Evolutionary conservation across 2,329 filamentous ascomycete genomes (phyloP).

Genomic region (Coleophoma cylindrospora): DNA sequence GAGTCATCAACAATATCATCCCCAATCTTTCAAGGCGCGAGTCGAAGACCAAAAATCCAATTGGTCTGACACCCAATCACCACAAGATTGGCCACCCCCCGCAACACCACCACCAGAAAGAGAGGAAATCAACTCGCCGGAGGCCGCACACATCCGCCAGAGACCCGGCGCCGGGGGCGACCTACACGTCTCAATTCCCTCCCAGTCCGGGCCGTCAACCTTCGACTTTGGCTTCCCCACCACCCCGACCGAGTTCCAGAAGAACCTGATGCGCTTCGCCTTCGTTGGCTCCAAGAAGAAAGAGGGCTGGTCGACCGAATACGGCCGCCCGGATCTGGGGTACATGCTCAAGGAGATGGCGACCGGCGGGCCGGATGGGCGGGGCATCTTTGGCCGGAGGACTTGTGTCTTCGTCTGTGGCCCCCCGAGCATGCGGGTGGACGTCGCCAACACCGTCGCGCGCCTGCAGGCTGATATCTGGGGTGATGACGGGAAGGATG

Average conservation of each 20-base stretch:
- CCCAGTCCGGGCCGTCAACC: conserved; percentile 26
- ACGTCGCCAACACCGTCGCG: conserved; percentile 83
- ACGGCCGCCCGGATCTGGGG: conserved; percentile 81
- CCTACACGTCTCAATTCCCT: conserved; percentile 18
- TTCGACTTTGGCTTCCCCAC: conserved; percentile 79
- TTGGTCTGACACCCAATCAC: not conserved
- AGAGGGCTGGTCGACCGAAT: conserved; percentile 87
- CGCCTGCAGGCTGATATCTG: conserved; percentile 78
- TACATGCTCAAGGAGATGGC: conserved; percentile 83
- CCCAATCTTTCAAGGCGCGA: no score
- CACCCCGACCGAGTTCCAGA: conserved; percentile 83
- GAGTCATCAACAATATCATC: conserved; percentile 2
- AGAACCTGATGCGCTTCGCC: conserved; percentile 84
- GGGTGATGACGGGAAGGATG: conserved; percentile 72
- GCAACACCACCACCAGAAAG: conserved; percentile 7
- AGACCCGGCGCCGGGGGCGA: conserved; percentile 12
- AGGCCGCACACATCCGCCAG: conserved; percentile 8
- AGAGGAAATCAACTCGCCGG: conserved; percentile 12
- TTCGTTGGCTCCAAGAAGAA: conserved; percentile 68
- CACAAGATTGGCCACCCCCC: conserved; percentile 10
- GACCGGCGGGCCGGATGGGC: conserved; percentile 59
- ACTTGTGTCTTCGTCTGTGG: conserved; percentile 93
- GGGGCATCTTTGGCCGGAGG: conserved; percentile 69
- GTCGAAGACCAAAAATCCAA: not conserved
- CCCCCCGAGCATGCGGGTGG: conserved; percentile 78